These are phyloP conservation scores for Pleurotus djamor DNA, from an alignment of 768 basidiomycete genomes.

Conservation along the genomic window DNA sequence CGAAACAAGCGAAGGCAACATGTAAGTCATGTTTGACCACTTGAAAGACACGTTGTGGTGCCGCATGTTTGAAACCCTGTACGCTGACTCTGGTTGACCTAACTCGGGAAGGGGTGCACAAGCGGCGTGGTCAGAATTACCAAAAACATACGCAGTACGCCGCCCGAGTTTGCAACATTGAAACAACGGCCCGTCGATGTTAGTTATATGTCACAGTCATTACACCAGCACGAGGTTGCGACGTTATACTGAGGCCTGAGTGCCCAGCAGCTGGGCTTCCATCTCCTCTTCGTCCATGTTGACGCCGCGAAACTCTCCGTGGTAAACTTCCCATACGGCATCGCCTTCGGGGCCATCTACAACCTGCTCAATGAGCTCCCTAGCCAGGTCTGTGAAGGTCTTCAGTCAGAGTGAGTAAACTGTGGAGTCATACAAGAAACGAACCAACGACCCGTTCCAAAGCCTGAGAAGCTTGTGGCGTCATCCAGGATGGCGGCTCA, in stretches of 20 bases:
- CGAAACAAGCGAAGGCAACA: not conserved
- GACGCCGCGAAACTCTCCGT: constrained; percentile 40
- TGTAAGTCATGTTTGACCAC: not conserved
- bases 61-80: not conserved
- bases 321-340: constrained; percentile 60
- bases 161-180: too few species aligned
- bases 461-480: constrained; percentile 31
- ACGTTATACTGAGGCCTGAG: not conserved
- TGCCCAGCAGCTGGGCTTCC: constrained; percentile 45
- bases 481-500: constrained; percentile 61
- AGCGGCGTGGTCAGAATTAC: too few species aligned
- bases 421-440: constrained; percentile 11
- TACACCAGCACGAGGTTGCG: too few species aligned
- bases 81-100: not conserved
- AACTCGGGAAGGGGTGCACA: too few species aligned
- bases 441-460: constrained; percentile 48
- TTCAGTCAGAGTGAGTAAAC: not conserved
- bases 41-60: not conserved
- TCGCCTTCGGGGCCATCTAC: constrained; percentile 74
- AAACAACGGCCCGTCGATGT: too few species aligned
- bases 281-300: constrained; percentile 57
- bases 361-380: constrained; percentile 62
- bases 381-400: constrained; percentile 42
- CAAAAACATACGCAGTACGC: too few species aligned
- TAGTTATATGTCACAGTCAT: too few species aligned